Conservation (phyloP, 2,329 filamentous ascomycete species). For the Botrytis elliptica region DNA sequence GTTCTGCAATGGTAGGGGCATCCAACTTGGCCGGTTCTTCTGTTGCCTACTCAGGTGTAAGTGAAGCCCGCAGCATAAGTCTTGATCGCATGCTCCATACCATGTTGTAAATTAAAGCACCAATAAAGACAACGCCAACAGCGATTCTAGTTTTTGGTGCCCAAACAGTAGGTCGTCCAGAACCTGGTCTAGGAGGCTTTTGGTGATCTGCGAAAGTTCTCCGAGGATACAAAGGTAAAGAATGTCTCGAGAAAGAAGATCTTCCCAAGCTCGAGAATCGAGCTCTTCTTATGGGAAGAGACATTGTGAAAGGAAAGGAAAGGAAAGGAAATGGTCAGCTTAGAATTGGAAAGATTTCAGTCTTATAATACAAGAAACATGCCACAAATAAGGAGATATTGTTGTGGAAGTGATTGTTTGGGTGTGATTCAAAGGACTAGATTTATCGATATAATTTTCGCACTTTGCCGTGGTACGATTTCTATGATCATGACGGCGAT, state of each 20-base stretch:
- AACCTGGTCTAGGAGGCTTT: conserved; percentile 26
- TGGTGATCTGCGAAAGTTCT: conserved; percentile 29
- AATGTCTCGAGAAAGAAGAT: conserved; percentile 1
- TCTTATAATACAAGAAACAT: conserved; percentile 32
- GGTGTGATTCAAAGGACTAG: not conserved
- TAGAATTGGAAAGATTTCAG: conserved; percentile 18
- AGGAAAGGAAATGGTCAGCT: conserved; percentile 5
- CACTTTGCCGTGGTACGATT: conserved; percentile 18
- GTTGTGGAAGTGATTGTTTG: not conserved
- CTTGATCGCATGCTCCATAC: conserved; percentile 35
- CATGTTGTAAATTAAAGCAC: conserved; percentile 51
- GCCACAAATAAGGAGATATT: conserved; percentile 30
- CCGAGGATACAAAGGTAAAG: conserved; percentile 25
- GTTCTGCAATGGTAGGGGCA: conserved; percentile 73
- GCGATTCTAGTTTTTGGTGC: conserved; percentile 49
- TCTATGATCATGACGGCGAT: conserved; percentile 15
- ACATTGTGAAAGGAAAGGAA: conserved; percentile 33
- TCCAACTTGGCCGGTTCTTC: conserved; percentile 50
- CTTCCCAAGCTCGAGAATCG: conserved; percentile 21
- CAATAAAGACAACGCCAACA: conserved; percentile 49
- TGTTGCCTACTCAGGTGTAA: conserved; percentile 35
- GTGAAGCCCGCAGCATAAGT: conserved; percentile 22
- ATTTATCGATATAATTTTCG: not conserved
- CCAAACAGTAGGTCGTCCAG: conserved; percentile 37
- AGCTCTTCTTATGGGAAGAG: conserved; percentile 24